Evolutionary conservation across 352 stramenopile genomes (phyloP).

Genomic region (Phytopythium chamaehyphon): DNA sequence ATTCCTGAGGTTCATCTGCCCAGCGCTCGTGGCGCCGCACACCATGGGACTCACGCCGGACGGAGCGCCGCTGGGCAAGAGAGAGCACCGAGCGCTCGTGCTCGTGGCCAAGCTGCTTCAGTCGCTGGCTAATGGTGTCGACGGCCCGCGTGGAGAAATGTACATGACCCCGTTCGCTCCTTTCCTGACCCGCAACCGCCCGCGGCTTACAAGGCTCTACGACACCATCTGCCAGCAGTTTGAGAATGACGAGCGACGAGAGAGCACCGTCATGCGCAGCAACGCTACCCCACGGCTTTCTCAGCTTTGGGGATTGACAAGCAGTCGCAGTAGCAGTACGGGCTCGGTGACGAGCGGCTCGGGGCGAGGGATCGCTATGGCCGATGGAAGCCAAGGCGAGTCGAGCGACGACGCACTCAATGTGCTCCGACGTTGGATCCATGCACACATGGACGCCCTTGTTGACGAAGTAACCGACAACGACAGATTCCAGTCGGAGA

Average conservation of each 20-base stretch:
- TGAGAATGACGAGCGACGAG: slow-evolving; percentile 52
- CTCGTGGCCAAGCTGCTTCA: slow-evolving; percentile 80
- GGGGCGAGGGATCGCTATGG: slow-evolving; percentile 34
- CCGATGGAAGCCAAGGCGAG: slow-evolving; percentile 24
- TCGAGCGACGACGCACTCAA: slow-evolving; percentile 37
- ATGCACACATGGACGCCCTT: slow-evolving; percentile 36
- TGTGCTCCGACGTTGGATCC: slow-evolving; percentile 56
- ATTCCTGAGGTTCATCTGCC: slow-evolving; percentile 77
- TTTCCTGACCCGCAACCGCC: slow-evolving; percentile 58
- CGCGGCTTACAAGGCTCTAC: slow-evolving; percentile 64
- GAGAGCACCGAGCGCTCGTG: slow-evolving; percentile 64
- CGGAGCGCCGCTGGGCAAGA: slow-evolving; percentile 29
- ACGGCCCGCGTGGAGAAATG: slow-evolving; percentile 47
- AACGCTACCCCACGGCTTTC: slow-evolving; percentile 61
- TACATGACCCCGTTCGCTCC: slow-evolving; percentile 80
- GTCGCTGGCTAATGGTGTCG: slow-evolving; percentile 74
- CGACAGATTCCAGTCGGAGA: slow-evolving; percentile 44
- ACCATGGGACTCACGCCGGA: slow-evolving; percentile 62
- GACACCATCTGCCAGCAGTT: slow-evolving; percentile 71
- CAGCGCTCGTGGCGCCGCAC: slow-evolving; percentile 68
- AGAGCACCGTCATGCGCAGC: slow-evolving; percentile 56
- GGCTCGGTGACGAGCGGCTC: slow-evolving; percentile 11
- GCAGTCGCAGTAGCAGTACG: slow-evolving; percentile 16
- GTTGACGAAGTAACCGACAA: slow-evolving; percentile 47
- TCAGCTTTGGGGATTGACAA: slow-evolving; percentile 45